These are phyloP conservation scores for Rhodotorula sp. DNA, from an alignment of 1,284 basidiomycete genomes.

Conservation along the genomic window DNA sequence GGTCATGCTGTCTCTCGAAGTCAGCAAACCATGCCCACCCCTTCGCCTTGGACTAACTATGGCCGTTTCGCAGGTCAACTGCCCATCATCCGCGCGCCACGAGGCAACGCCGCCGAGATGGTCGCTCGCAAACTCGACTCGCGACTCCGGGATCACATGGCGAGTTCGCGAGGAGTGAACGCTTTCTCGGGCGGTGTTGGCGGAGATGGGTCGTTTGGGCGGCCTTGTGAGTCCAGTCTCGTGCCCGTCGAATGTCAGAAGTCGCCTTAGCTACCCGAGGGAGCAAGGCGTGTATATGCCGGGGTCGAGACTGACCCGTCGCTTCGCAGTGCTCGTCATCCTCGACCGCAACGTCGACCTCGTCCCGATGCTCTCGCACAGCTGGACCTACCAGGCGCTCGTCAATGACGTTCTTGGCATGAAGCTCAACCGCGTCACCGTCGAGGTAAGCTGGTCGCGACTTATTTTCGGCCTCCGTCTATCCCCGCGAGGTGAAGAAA, in stretches of 20 bases:
- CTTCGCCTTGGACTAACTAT: neutral
- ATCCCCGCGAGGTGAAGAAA: neutral
- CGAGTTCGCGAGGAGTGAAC: slow-evolving; percentile 64
- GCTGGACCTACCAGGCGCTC: slow-evolving; percentile 99
- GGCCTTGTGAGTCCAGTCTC: slow-evolving; percentile 47
- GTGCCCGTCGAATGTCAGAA: too few species aligned
- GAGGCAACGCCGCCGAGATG: slow-evolving; percentile 98
- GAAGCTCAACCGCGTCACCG: slow-evolving; percentile 91
- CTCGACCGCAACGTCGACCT: slow-evolving; percentile 94
- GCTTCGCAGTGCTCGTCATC: slow-evolving; percentile 65
- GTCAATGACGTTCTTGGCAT: slow-evolving; percentile 97
- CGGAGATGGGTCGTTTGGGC: slow-evolving; percentile 60
- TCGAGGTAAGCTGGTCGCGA: slow-evolving; percentile 53
- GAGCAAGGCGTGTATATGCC: too few species aligned
- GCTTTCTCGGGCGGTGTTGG: slow-evolving; percentile 49
- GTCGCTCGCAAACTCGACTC: slow-evolving; percentile 91
- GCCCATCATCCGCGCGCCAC: slow-evolving; percentile 90
- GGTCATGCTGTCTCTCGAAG: neutral
- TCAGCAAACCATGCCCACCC: too few species aligned
- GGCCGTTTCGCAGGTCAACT: slow-evolving; percentile 65
- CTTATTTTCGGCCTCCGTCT: neutral
- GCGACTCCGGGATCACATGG: slow-evolving; percentile 87
- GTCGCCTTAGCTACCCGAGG: too few species aligned
- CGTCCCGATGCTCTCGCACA: slow-evolving; percentile 91
- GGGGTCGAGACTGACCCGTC: neutral